Evolutionary conservation across 805 yeast genomes (phyloP).

Genomic region (Kuraishia hungarica): DNA sequence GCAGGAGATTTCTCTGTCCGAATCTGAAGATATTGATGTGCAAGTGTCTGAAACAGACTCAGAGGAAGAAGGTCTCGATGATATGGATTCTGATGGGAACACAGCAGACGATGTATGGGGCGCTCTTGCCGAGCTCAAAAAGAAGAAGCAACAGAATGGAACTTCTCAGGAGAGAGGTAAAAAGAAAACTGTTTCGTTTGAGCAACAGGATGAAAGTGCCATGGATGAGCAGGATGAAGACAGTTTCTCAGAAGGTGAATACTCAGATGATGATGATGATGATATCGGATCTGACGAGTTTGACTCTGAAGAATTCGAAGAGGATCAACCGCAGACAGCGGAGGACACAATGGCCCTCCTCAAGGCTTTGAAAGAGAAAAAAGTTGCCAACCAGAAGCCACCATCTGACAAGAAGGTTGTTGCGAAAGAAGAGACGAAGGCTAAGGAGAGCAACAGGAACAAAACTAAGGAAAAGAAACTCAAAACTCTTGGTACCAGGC

Average conservation of each 20-base stretch:
- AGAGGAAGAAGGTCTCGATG: neutral
- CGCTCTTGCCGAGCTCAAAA: constrained; percentile 15
- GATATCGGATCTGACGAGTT: constrained; percentile 11
- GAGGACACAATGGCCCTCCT: constrained; percentile 37
- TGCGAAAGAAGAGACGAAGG: constrained; percentile 28
- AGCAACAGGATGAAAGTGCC: neutral
- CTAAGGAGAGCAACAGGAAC: constrained; percentile 9
- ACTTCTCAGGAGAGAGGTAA: constrained; percentile 12
- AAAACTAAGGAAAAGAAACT: constrained; percentile 7
- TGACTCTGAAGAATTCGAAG: constrained; percentile 9
- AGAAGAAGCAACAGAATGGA: constrained; percentile 10
- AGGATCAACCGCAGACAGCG: constrained; percentile 16
- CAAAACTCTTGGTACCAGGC: constrained; percentile 8
- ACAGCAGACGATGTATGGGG: constrained; percentile 16
- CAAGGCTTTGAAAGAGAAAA: constrained; percentile 27
- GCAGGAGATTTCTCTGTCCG: neutral
- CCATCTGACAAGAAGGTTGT: neutral
- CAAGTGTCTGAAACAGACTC: constrained; percentile 7
- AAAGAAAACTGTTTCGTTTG: constrained; percentile 12
- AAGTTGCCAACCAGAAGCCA: constrained; percentile 7
- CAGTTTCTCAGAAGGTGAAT: constrained; percentile 8
- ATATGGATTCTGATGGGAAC: neutral
- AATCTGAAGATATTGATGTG: constrained; percentile 7
- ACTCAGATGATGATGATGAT: constrained; percentile 12
- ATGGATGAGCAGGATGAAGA: neutral